Evolutionary conservation across 2,329 filamentous ascomycete species (phyloP).

Genomic region (Clonostachys rhizophaga): DNA sequence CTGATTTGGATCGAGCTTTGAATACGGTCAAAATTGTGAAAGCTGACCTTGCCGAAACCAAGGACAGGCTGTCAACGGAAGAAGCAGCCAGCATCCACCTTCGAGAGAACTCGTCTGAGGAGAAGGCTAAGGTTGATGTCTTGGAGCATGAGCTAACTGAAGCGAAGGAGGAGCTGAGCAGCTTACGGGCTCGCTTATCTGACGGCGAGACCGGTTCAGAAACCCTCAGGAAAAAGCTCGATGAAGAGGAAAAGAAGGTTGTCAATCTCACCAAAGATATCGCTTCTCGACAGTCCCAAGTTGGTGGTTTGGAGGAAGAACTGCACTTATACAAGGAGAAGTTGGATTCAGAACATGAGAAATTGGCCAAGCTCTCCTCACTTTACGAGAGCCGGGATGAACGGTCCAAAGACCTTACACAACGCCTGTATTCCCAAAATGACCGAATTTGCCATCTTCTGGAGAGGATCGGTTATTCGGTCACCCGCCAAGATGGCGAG

Average conservation of each 20-base stretch:
- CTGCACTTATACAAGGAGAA: constrained; percentile 65
- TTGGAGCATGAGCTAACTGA: constrained; percentile 56
- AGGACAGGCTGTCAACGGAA: constrained; percentile 44
- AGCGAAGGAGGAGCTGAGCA: constrained; percentile 63
- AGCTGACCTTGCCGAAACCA: constrained; percentile 48
- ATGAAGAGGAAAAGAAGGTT: constrained; percentile 71
- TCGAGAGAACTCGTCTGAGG: constrained; percentile 46
- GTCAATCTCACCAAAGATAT: constrained; percentile 65
- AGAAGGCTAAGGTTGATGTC: constrained; percentile 47
- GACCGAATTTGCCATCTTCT: constrained; percentile 79
- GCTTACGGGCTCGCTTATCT: constrained; percentile 66
- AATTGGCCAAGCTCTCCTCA: constrained; percentile 42
- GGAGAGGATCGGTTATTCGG: constrained; percentile 79
- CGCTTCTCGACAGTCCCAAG: constrained; percentile 69
- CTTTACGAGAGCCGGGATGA: constrained; percentile 66
- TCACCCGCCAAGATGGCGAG: constrained; percentile 66
- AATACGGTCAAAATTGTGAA: constrained; percentile 50
- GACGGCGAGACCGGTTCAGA: constrained; percentile 84
- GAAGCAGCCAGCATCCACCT: constrained; percentile 47
- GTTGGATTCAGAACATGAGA: constrained; percentile 46
- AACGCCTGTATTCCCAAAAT: constrained; percentile 77
- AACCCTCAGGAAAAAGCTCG: constrained; percentile 67
- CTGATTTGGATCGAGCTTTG: constrained; percentile 59
- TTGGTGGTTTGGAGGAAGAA: constrained; percentile 73
- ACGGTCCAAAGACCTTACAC: constrained; percentile 78